Base-by-base conservation (phyloP, 2,329 filamentous ascomycete species). In the Xylaria sp. region DNA sequence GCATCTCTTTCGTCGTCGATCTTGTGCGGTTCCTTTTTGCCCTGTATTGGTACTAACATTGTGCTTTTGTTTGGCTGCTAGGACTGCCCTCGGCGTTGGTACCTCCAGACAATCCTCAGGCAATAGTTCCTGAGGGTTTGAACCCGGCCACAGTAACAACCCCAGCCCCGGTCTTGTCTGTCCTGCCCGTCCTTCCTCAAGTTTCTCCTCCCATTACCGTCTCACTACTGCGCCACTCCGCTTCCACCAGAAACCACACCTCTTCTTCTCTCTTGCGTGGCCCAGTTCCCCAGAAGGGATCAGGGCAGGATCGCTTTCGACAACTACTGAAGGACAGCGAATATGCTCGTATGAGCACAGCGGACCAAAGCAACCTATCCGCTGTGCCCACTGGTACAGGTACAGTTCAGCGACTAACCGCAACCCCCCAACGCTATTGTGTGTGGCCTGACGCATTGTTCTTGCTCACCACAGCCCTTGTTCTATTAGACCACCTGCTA, bases 241-340 rank as follows among this genome's bases (percentile, higher is more conserved):
- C 55, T 37, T 51, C 54, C 13, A 23, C 35, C 29, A 37, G 37
- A 37, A 59, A 60, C 18, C 40, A 50, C 8, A 21, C 9, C 23
- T 10, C 54, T 23, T 25, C 47, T 48, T 3, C 58, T 59, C 59
- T 65, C 6, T 32, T 54, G 50, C 67, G 51, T 42, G 74, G 75
- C 25, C 75, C 74, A 27, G 65, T 66, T 47, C 75, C 72, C 9
- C 37, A 72, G 61, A 73, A 74, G 67, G 75, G 73, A 42, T 77
- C 75, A 47, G 72, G 73, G 5, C 75, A 76, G 60, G 73, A 77
- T 55, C 73, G 74, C 9, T 75, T 77, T 60, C 74, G 73, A 18
- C 70, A 74, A 48, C 55, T 76, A 13, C 65, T 77, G 40, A 35
- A 63, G 57, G 58, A 59, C 27, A 68, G 32, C 12, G 44, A 58